Conservation (phyloP, 2,329 filamentous ascomycete genomes). For the Fusarium goolgardi region DNA sequence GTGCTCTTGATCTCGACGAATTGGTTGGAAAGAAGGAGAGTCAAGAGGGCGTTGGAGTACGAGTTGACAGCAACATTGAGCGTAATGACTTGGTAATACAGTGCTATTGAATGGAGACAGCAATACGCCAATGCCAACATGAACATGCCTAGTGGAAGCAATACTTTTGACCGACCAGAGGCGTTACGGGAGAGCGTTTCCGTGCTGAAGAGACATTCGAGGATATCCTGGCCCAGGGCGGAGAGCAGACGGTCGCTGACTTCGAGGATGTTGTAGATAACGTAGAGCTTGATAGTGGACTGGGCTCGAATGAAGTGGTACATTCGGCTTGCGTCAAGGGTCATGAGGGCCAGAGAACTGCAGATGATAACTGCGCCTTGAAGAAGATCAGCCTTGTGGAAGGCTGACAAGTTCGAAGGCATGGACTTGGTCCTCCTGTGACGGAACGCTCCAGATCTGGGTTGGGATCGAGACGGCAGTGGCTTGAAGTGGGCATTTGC, state of each 20-base stretch:
- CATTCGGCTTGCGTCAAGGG: constrained; percentile 94
- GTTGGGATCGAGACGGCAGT: constrained; percentile 39
- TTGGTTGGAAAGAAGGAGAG: constrained; percentile 93
- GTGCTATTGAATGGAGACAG: constrained; percentile 82
- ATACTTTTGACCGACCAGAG: constrained; percentile 89
- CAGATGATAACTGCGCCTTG: constrained; percentile 89
- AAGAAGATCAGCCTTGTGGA: constrained; percentile 94
- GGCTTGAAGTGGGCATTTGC: constrained; percentile 33
- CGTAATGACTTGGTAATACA: constrained; percentile 98
- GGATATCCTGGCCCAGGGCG: constrained; percentile 92
- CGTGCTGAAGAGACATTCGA: constrained; percentile 93
- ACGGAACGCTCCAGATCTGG: constrained; percentile 55
- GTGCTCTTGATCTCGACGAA: constrained; percentile 99
- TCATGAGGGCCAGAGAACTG: constrained; percentile 87
- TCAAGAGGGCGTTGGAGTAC: constrained; percentile 94
- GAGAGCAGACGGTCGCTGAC: constrained; percentile 90
- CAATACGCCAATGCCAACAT: constrained; percentile 87
- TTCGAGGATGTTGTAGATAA: constrained; percentile 98
- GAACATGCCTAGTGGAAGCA: constrained; percentile 92
- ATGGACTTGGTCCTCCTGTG: constrained; percentile 85
- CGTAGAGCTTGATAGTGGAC: constrained; percentile 96
- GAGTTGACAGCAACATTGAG: constrained; percentile 98
- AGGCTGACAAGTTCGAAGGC: constrained; percentile 85
- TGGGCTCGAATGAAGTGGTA: constrained; percentile 98
- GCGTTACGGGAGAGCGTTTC: constrained; percentile 90